Conservation (phyloP, 805 yeast species). For the Ogataea ganodermae region DNA sequence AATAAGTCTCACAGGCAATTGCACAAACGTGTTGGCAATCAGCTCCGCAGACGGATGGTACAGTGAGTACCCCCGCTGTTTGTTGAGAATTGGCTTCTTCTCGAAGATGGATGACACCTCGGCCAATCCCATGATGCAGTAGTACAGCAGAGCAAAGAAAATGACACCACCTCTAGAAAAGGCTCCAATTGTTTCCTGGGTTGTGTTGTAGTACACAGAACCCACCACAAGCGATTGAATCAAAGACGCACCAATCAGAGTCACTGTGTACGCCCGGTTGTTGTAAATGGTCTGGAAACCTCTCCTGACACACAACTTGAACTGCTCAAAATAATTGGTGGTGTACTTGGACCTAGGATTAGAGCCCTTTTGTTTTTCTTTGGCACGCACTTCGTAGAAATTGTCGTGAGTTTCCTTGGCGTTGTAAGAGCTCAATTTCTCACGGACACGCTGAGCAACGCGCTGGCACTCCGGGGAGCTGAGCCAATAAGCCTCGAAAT, state of each 20-base stretch:
- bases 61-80: conserved; percentile 63
- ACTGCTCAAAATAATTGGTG: conserved; percentile 50
- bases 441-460: conserved; percentile 38
- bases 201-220: conserved; percentile 57
- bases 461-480: conserved; percentile 53
- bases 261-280: conserved; percentile 56
- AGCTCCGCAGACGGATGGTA: conserved; percentile 68
- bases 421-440: conserved; percentile 34
- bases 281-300: conserved; percentile 55
- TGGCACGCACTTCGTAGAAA: conserved; percentile 32
- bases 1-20: conserved; percentile 56
- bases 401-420: conserved; percentile 37
- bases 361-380: conserved; percentile 42
- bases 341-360: conserved; percentile 39
- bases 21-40: conserved; percentile 55
- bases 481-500: conserved; percentile 62
- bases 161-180: conserved; percentile 65
- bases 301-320: conserved; percentile 53
- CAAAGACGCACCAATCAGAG: conserved; percentile 50
- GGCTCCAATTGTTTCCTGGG: conserved; percentile 52
- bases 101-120: conserved; percentile 61
- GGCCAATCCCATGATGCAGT: conserved; percentile 61
- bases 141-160: conserved; percentile 61
- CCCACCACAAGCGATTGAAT: conserved; percentile 62
- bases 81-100: conserved; percentile 62